Base-by-base conservation (phyloP, 2,329 filamentous ascomycete genomes). In the Fusarium pseudograminearum region DNA sequence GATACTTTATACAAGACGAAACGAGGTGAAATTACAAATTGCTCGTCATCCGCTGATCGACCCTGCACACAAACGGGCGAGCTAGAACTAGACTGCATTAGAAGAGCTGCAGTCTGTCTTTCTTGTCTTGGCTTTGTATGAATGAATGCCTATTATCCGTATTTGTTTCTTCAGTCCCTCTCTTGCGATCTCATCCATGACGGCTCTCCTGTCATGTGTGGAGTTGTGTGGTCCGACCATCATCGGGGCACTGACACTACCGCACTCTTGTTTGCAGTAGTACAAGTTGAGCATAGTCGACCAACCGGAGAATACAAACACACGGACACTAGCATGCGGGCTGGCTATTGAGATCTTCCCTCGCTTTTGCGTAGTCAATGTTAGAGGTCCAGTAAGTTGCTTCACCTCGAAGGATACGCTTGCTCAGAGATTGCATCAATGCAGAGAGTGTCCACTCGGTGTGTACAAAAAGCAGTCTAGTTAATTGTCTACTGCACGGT, bases 341-440 rank as follows among this genome's bases (percentile, higher is more conserved):
- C 42, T 51, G 38, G 42, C 66, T 59, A 74, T 74, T 74, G 40
- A 61, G 72, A 74, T 74, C 72, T 70, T 51, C 72, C 41, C 44
- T 50, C 31, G 55, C 42, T 52, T 53, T 48, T 52, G 63, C 61
- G 56, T 24, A 38, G 36, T 30, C 22, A 46, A 46, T 31, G 44
- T 46, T 61, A 71, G 58, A 31, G 44, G 34, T 50, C n/a, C 38
- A 36, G 20, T 30, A 31, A 44, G 41, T 28, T 44, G 41, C 41
- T 16, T 42, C 22, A 38, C 34, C 34, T n/a, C 11, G 34, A 42
- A 42, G 40, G 22, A 30, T 33, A 40, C 10, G n/a, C 7, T 40
- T 38, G 14, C 28, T 7, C 22, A 30, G 31, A 51, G 9, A 51
- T 51, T 51, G n/a, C 47, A 50, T 18, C 44, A 31, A 14, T 56